These are phyloP conservation scores for Colletotrichum tofieldiae DNA, from an alignment of 2,329 filamentous ascomycete genomes.

Conservation along the genomic window DNA sequence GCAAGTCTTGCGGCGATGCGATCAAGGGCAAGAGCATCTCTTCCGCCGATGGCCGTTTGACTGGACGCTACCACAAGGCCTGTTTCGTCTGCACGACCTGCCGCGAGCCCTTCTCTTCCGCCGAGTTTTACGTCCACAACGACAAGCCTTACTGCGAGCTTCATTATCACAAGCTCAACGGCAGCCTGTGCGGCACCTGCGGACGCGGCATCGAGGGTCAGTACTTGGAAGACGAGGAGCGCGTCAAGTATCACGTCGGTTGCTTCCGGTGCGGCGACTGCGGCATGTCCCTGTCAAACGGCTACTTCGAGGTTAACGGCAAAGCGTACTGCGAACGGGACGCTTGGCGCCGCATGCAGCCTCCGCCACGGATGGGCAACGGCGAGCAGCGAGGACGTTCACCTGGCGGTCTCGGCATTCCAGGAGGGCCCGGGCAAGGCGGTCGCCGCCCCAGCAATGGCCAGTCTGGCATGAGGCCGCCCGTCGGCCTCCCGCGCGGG, in stretches of 20 bases:
- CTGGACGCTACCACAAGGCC: constrained; percentile 93
- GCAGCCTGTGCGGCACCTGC: constrained; percentile 86
- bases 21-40: constrained; percentile 95
- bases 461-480: constrained; percentile 42
- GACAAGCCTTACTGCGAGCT: constrained; percentile 92
- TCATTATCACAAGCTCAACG: constrained; percentile 94
- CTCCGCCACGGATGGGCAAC: constrained; percentile 47
- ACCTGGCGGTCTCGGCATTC: constrained; percentile 34
- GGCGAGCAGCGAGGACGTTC: constrained; percentile 50
- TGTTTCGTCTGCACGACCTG: constrained; percentile 96
- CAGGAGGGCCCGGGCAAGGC: constrained; percentile 26
- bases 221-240: constrained; percentile 86
- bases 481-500: constrained; percentile 41
- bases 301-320: constrained; percentile 92
- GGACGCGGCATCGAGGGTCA: constrained; percentile 91
- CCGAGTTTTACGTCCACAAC: constrained; percentile 92
- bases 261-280: constrained; percentile 92
- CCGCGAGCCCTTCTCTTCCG: constrained; percentile 83
- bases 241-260: constrained; percentile 86
- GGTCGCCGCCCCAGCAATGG: constrained; percentile 37
- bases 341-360: constrained; percentile 73
- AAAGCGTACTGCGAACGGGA: constrained; percentile 89
- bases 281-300: constrained; percentile 79
- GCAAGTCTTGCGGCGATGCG: constrained; percentile 83
- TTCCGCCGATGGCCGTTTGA: constrained; percentile 91